Evolutionary conservation across 495 filamentous ascomycete species (phyloP).

Genomic region (Lophiotrema nucula): DNA sequence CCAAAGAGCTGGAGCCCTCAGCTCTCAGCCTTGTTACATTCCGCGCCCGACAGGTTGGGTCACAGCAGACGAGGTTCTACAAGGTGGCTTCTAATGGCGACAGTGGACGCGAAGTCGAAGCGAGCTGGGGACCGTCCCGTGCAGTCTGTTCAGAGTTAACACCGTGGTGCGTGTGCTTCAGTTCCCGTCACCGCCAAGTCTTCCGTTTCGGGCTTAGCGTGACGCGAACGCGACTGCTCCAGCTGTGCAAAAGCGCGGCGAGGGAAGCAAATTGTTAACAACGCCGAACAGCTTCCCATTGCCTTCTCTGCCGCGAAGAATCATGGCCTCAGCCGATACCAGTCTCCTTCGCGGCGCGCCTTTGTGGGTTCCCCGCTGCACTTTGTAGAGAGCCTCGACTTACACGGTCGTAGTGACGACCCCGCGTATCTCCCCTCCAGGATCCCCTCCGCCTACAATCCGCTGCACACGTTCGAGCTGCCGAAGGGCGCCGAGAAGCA

Average conservation of each 20-base stretch:
- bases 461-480: slow-evolving; percentile 69
- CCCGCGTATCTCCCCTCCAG: slow-evolving; percentile 39
- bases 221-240: not conserved
- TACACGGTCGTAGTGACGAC: slow-evolving; percentile 25
- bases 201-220: slow-evolving; percentile 1
- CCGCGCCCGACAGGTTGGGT: too few species aligned
- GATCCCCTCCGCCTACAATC: slow-evolving; percentile 66
- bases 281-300: not conserved
- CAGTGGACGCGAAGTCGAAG: too few species aligned
- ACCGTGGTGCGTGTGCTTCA: not conserved
- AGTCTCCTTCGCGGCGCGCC: slow-evolving; percentile 12
- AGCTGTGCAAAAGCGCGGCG: not conserved
- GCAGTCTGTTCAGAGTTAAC: too few species aligned
- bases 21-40: too few species aligned
- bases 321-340: slow-evolving; percentile 10
- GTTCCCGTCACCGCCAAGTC: not conserved
- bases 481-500: slow-evolving; percentile 65
- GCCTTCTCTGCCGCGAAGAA: not conserved
- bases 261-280: too few species aligned
- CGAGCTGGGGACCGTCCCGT: too few species aligned
- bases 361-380: slow-evolving; percentile 22
- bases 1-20: too few species aligned
- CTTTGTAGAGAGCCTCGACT: too few species aligned
- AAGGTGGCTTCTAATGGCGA: too few species aligned
- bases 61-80: too few species aligned